phyloP scores from a whole-genome alignment of 139 green algal genomes.

The Zygnema cylindricum region DNA sequence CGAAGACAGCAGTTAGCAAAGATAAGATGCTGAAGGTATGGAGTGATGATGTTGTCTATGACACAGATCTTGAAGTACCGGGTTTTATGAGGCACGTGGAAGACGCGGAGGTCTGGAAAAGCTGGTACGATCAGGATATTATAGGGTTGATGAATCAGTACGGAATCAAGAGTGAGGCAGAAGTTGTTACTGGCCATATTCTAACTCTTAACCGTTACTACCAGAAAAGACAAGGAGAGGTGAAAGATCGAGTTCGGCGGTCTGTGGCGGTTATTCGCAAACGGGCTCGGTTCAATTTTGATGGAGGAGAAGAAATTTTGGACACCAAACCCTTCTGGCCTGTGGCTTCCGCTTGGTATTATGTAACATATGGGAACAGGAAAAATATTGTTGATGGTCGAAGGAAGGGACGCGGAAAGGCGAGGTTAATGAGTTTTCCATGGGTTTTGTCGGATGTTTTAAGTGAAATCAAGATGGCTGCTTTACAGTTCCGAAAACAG shows the following conservation, averaged over 20 bases:
- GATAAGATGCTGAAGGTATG: background rate
- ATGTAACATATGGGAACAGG: background rate
- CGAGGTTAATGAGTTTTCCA: background rate
- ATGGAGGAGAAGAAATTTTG: background rate
- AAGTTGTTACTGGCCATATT: conserved; percentile 14
- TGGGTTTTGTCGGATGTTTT: background rate
- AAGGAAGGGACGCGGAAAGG: background rate
- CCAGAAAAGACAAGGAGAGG: background rate
- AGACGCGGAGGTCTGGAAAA: background rate
- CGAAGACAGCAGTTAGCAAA: too few species aligned
- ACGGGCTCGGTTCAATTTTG: background rate
- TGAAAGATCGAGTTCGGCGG: background rate
- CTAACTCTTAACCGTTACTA: background rate
- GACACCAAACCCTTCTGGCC: background rate
- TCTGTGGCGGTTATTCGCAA: background rate
- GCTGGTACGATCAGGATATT: background rate
- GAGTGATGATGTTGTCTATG: background rate
- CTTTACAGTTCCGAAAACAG: too few species aligned
- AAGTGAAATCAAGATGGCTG: conserved; percentile 4
- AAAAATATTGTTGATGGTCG: background rate
- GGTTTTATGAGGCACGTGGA: background rate
- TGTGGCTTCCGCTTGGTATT: conserved; percentile 1
- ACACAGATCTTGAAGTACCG: conserved; percentile 1
- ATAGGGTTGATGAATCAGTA: conserved; percentile 5
- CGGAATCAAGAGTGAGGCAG: conserved; percentile 21